Percentiles rank a stretch among this genome's conserved stretches.
Conservation (phyloP, 73 alveolate genomes). For the Tetrahymena borealis region DNA sequence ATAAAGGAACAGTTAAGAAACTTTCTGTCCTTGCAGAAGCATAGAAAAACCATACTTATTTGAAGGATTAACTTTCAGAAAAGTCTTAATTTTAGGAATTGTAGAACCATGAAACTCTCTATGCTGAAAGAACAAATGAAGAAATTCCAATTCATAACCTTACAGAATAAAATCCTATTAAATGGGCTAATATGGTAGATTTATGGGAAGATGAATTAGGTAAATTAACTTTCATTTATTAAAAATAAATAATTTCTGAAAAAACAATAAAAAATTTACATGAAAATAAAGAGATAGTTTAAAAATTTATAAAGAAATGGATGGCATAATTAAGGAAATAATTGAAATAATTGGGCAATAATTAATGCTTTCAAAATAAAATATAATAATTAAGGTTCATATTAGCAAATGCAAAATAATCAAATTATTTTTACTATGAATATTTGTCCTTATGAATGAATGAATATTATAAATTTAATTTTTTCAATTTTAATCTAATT, state of each 20-base stretch:
- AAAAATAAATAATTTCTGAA: too few species aligned
- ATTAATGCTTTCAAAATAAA: too few species aligned
- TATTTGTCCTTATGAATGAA: too few species aligned
- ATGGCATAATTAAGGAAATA: too few species aligned
- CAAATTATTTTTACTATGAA: too few species aligned
- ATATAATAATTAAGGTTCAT: too few species aligned
- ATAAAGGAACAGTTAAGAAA: constrained; percentile 74
- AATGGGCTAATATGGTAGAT: constrained; percentile 74
- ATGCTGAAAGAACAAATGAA: constrained; percentile 67
- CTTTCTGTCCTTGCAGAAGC: constrained; percentile 34
- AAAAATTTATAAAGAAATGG: too few species aligned
- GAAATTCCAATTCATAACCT: constrained; percentile 82
- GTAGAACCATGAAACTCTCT: constrained; percentile 21
- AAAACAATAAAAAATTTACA: too few species aligned
- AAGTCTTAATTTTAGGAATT: constrained; percentile 6
- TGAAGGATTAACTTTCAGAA: not conserved
- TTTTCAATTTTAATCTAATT: not conserved
- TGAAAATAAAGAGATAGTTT: too few species aligned
- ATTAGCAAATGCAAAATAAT: too few species aligned
- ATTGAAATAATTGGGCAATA: too few species aligned
- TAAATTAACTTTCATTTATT: not conserved
- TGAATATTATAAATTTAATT: too few species aligned
- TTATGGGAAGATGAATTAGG: constrained; percentile 94
- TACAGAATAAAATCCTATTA: constrained; percentile 71
- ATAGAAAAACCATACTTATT: not conserved